Evolutionary conservation across 2,329 filamentous ascomycete species (phyloP).

Genomic region (Exophiala alcalophila): DNA sequence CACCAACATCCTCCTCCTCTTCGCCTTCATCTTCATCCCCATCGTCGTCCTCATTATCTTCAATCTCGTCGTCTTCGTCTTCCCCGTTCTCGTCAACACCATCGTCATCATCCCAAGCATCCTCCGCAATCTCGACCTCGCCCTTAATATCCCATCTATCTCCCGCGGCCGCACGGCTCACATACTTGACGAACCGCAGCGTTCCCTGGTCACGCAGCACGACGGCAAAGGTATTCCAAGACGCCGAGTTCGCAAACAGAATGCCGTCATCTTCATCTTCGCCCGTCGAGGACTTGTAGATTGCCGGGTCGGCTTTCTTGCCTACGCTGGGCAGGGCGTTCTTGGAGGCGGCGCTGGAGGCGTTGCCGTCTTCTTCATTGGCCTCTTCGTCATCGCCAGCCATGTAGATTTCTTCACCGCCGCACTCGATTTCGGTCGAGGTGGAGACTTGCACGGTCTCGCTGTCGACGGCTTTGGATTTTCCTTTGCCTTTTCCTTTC

Average conservation of each 20-base stretch:
- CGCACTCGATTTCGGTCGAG: slow-evolving; percentile 31
- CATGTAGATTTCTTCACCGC: slow-evolving; percentile 76
- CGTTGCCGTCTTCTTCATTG: slow-evolving; percentile 58
- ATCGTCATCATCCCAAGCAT: slow-evolving; percentile 28
- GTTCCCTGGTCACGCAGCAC: slow-evolving; percentile 83
- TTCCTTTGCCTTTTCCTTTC: slow-evolving; percentile 35
- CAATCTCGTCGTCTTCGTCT: slow-evolving; percentile 21
- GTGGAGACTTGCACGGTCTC: slow-evolving; percentile 36
- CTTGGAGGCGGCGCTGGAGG: slow-evolving; percentile 28
- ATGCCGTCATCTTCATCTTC: slow-evolving; percentile 72
- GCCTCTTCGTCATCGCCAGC: slow-evolving; percentile 72
- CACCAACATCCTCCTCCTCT: slow-evolving; percentile 5
- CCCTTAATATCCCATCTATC: slow-evolving; percentile 91
- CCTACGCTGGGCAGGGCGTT: slow-evolving; percentile 32
- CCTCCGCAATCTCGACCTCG: slow-evolving; percentile 53
- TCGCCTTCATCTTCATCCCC: slow-evolving; percentile 9
- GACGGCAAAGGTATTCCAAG: slow-evolving; percentile 89
- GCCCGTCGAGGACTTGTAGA: slow-evolving; percentile 68
- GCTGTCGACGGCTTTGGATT: slow-evolving; percentile 36
- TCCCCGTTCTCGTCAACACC: slow-evolving; percentile 24
- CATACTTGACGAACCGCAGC: slow-evolving; percentile 94
- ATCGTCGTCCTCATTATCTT: slow-evolving; percentile 26
- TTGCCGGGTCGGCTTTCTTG: slow-evolving; percentile 65
- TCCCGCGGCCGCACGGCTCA: slow-evolving; percentile 75
- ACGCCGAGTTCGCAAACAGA: slow-evolving; percentile 64